phyloP scores from a whole-genome alignment of 148 eudicot genomes.

The Silene latifolia region DNA sequence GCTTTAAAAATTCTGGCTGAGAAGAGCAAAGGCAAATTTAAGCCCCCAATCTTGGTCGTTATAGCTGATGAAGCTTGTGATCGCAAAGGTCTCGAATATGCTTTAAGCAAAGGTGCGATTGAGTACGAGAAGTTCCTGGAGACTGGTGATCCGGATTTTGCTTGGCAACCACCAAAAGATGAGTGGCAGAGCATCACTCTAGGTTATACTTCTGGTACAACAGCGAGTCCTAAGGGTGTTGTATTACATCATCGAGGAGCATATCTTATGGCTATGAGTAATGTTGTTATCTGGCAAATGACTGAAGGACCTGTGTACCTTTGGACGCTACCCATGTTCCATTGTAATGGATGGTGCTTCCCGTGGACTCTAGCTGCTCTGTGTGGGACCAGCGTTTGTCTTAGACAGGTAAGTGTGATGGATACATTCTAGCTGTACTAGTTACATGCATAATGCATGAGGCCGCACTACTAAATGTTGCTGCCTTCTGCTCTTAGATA shows the following conservation, averaged over 20 bases:
- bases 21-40: constrained; percentile 47
- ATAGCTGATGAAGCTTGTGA: constrained; percentile 77
- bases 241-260: constrained; percentile 93
- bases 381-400: constrained; percentile 89
- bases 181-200: constrained; percentile 93
- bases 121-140: constrained; percentile 82
- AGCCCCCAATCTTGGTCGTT: constrained; percentile 68
- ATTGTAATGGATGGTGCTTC: constrained; percentile 98
- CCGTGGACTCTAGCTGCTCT: constrained; percentile 93
- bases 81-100: constrained; percentile 60
- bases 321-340: constrained; percentile 98
- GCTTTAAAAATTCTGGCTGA: constrained; percentile 56
- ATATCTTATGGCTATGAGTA: constrained; percentile 73
- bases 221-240: constrained; percentile 97
- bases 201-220: constrained; percentile 96
- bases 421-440: neutral
- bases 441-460: neutral
- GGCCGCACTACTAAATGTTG: neutral
- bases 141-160: constrained; percentile 72
- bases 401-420: constrained; percentile 63
- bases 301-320: constrained; percentile 77
- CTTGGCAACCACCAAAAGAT: constrained; percentile 86
- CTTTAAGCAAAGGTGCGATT: constrained; percentile 60
- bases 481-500: no score
- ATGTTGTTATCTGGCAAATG: constrained; percentile 70